phyloP scores from a whole-genome alignment of 2,329 filamentous ascomycete species.

The Eurotiales sp. region DNA sequence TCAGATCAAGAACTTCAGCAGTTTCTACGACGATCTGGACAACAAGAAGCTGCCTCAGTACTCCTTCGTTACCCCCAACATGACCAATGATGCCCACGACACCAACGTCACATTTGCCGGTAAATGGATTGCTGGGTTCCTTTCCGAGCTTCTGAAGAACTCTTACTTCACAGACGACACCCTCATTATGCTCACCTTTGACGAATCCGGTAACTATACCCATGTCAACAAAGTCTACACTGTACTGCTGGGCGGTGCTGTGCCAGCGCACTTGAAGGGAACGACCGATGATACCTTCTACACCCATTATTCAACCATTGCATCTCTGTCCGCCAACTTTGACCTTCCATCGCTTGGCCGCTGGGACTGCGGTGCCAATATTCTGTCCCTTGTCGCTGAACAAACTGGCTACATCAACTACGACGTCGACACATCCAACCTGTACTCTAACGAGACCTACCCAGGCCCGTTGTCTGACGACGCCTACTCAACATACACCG shows the following conservation, averaged over 20 bases:
- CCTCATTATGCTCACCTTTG: conserved; percentile 72
- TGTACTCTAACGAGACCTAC: conserved; percentile 55
- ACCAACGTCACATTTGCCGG: conserved; percentile 67
- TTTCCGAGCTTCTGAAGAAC: conserved; percentile 67
- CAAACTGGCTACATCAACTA: conserved; percentile 54
- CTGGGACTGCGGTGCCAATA: conserved; percentile 68
- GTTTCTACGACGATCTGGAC: conserved; percentile 66
- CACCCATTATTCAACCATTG: conserved; percentile 67
- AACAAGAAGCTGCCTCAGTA: conserved; percentile 65
- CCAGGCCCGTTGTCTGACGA: conserved; percentile 42
- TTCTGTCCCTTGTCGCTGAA: conserved; percentile 58
- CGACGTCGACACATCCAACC: conserved; percentile 35
- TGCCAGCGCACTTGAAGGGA: conserved; percentile 61
- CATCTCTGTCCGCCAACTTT: conserved; percentile 67
- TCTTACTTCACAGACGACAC: conserved; percentile 71
- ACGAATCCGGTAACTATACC: conserved; percentile 70
- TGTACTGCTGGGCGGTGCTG: conserved; percentile 68
- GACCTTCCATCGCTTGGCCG: conserved; percentile 64
- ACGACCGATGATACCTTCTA: conserved; percentile 68
- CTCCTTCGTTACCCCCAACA: conserved; percentile 50
- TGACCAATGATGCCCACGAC: conserved; percentile 70
- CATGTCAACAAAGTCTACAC: conserved; percentile 65
- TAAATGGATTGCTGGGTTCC: conserved; percentile 63
- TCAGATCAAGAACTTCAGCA: conserved; percentile 69
- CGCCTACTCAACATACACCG: conserved; percentile 23